Evolutionary conservation across 495 filamentous ascomycete species (phyloP).

Genomic region (Neurospora sp.): DNA sequence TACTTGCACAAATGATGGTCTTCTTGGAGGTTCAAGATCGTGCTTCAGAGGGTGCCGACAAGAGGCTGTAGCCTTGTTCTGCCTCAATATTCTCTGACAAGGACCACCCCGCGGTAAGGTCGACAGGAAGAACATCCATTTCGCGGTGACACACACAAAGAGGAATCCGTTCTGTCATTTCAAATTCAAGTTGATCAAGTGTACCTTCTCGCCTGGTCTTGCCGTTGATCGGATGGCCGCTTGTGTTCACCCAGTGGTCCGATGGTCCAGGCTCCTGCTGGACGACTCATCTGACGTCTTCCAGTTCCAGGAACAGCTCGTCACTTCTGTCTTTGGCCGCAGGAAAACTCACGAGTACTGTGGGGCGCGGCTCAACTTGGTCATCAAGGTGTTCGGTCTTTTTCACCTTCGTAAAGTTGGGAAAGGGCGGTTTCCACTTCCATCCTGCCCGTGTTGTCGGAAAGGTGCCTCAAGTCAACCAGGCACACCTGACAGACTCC

Average conservation of each 20-base stretch:
- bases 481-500: background rate
- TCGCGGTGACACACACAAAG: background rate
- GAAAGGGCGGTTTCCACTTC: background rate
- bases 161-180: background rate
- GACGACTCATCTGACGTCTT: background rate
- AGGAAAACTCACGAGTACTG: background rate
- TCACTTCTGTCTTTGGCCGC: background rate
- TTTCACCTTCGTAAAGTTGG: background rate
- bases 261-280: background rate
- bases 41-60: background rate
- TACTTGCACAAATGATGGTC: background rate
- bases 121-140: background rate
- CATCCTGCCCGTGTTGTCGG: no score
- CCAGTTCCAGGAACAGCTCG: background rate
- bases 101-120: background rate
- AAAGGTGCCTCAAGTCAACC: background rate
- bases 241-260: background rate
- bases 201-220: background rate
- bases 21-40: background rate
- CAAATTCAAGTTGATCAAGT: background rate
- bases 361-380: background rate
- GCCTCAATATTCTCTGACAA: background rate
- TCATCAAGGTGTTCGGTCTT: background rate
- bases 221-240: background rate
- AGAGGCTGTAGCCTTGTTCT: background rate